Percentiles rank a stretch among this genome's conserved stretches.
These are phyloP conservation scores for Didymella sp. DNA, from an alignment of 2,329 filamentous ascomycete genomes.

Conservation along the genomic window DNA sequence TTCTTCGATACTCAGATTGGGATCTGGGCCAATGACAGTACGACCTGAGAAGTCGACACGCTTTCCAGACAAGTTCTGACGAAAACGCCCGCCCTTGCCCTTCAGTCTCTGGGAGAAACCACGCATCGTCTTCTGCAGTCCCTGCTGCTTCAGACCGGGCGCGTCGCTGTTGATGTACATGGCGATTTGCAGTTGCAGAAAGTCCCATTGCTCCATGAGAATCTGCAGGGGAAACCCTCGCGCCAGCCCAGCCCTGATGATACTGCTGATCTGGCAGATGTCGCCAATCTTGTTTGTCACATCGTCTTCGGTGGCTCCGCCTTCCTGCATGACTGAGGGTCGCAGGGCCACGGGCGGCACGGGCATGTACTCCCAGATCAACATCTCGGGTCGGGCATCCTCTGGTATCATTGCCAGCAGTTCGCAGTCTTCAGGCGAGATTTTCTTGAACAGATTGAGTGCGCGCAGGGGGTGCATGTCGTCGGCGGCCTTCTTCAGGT, in stretches of 20 bases:
- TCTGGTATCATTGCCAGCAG: slow-evolving; percentile 85
- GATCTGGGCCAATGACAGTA: slow-evolving; percentile 97
- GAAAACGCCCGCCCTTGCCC: slow-evolving; percentile 95
- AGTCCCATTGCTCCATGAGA: slow-evolving; percentile 99
- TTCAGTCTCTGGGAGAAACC: slow-evolving; percentile 96
- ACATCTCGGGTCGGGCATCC: slow-evolving; percentile 92
- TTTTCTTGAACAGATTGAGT: slow-evolving; percentile 88
- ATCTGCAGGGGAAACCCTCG: slow-evolving; percentile 86
- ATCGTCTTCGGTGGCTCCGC: slow-evolving; percentile 93
- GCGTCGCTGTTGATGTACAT: slow-evolving; percentile 99
- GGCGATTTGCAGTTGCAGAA: slow-evolving; percentile 90
- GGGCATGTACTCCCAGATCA: slow-evolving; percentile 95
- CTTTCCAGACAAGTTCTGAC: slow-evolving; percentile 96
- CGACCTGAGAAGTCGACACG: slow-evolving; percentile 98
- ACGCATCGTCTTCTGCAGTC: slow-evolving; percentile 85
- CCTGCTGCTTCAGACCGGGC: slow-evolving; percentile 86
- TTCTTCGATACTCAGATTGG: slow-evolving; percentile 90
- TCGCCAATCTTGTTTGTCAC: slow-evolving; percentile 96
- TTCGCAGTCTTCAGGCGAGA: slow-evolving; percentile 85
- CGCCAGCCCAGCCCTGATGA: slow-evolving; percentile 81
- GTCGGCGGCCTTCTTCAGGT: slow-evolving; percentile 89
- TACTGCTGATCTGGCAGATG: slow-evolving; percentile 89
- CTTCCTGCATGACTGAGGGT: slow-evolving; percentile 92
- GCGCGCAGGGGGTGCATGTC: slow-evolving; percentile 90
- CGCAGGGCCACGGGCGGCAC: slow-evolving; percentile 93